Percentiles rank a stretch among this genome's conserved stretches.
These are phyloP conservation scores for Sclerotinia glacialis DNA, from an alignment of 2,329 filamentous ascomycete genomes.

Conservation along the genomic window DNA sequence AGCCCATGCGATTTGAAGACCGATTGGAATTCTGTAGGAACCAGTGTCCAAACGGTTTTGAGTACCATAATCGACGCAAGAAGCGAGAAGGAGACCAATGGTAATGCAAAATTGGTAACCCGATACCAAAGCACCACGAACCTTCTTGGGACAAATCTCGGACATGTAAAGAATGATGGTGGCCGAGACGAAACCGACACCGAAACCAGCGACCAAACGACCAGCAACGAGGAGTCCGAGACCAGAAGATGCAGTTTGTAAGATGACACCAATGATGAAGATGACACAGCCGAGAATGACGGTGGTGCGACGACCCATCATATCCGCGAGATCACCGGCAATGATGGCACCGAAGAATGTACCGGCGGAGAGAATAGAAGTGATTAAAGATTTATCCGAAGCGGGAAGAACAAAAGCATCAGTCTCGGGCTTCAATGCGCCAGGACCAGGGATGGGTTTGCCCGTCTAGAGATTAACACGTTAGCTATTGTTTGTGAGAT, in stretches of 20 bases:
- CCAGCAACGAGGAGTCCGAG: slow-evolving; percentile 49
- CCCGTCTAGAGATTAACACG: slow-evolving; percentile 22
- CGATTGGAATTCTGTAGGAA: slow-evolving; percentile 78
- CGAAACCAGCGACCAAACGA: slow-evolving; percentile 71
- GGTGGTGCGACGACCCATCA: slow-evolving; percentile 68
- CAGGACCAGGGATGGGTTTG: slow-evolving; percentile 27
- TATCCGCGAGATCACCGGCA: slow-evolving; percentile 74
- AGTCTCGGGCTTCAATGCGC: slow-evolving; percentile 23
- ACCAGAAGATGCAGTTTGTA: slow-evolving; percentile 63
- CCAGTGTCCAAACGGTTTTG: slow-evolving; percentile 59
- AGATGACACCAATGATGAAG: slow-evolving; percentile 63
- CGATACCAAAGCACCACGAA: slow-evolving; percentile 75
- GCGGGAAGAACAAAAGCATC: slow-evolving; percentile 43
- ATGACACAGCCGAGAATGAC: slow-evolving; percentile 61
- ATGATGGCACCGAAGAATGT: slow-evolving; percentile 80
- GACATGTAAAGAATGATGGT: slow-evolving; percentile 81
- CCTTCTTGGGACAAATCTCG: slow-evolving; percentile 59
- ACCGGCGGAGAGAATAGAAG: slow-evolving; percentile 67
- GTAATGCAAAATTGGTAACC: slow-evolving; percentile 84
- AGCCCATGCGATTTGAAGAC: slow-evolving; percentile 77
- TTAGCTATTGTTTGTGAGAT: background rate
- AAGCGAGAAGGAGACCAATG: slow-evolving; percentile 71
- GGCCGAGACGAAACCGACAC: slow-evolving; percentile 77
- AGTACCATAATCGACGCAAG: slow-evolving; percentile 71
- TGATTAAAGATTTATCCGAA: slow-evolving; percentile 59